A percentile compares a stretch with the other conserved stretches of the same genome.
phyloP scores from a whole-genome alignment of 23 red algal genomes.

The Gracilaria gracilis region DNA sequence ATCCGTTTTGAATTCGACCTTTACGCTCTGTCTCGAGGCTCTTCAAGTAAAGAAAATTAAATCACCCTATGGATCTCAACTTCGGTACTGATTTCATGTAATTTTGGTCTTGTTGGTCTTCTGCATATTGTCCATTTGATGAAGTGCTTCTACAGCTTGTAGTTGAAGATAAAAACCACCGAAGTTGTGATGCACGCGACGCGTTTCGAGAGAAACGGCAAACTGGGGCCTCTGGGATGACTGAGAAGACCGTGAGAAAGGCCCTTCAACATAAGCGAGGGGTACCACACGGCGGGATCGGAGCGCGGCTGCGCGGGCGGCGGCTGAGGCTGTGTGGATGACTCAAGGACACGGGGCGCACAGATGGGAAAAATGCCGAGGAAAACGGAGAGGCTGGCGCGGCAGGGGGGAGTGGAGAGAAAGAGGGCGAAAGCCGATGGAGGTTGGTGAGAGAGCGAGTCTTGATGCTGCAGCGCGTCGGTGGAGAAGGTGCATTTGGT shows the following conservation, averaged over 20 bases:
- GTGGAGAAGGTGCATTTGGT: slow-evolving; percentile 30
- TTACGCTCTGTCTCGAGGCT: too few species aligned
- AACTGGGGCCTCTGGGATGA: too few species aligned
- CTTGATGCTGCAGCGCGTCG: slow-evolving; percentile 2
- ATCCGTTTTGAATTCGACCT: too few species aligned
- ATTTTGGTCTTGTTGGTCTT: slow-evolving; percentile 70
- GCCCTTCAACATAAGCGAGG: neutral
- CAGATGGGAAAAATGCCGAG: too few species aligned
- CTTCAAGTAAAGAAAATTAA: too few species aligned
- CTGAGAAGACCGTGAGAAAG: neutral
- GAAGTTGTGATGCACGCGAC: neutral
- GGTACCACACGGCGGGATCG: neutral
- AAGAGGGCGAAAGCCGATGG: neutral
- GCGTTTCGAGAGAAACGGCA: slow-evolving; percentile 2
- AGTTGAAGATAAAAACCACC: neutral
- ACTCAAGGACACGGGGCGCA: too few species aligned
- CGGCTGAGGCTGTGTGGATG: neutral
- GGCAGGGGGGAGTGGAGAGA: neutral
- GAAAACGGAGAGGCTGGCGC: too few species aligned
- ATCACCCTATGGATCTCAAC: too few species aligned
- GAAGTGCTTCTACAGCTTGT: slow-evolving; percentile 63
- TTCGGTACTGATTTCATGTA: too few species aligned
- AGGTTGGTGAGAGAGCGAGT: neutral
- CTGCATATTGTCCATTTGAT: slow-evolving; percentile 66
- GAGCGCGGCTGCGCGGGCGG: neutral